Base-by-base conservation (phyloP, 1,139 yeast genomes). In the Taphrina deformans region DNA sequence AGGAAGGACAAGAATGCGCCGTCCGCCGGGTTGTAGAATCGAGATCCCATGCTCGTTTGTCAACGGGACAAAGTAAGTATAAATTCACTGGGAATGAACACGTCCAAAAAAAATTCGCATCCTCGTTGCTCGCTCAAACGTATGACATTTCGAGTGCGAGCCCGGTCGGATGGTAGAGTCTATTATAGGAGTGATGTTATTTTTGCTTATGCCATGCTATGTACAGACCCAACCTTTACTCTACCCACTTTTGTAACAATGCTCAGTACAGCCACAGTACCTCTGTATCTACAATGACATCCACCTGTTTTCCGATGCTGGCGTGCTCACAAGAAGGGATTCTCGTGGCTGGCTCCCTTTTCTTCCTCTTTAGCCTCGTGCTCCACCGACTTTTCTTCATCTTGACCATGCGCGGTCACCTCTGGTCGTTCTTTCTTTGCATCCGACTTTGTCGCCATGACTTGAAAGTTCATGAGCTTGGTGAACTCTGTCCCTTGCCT, bases 1-100 rank as follows among this genome's bases (percentile, higher is more conserved):
- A 83, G 85, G 76, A 89, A 88, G 59, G 89, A 88, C 71, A 82
- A 82, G 58, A 80, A 81, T 66, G 90, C 83, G 40, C 96, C 96
- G 16, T 95, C 96, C 55, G 87, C 88, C 35, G 84, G 80, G 38
- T 84, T 84, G 18, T 81, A 79, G 53, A 14, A 4, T 4, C n/a
- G n/a, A n/a, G n/a, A n/a, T n/a, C n/a, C n/a, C n/a, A n/a, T n/a
- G n/a, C n/a, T n/a, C n/a, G n/a, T n/a, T n/a, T n/a, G n/a, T n/a
- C n/a, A n/a, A n/a, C n/a, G n/a, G n/a, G n/a, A n/a, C n/a, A n/a
- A n/a, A n/a, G n/a, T n/a, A n/a, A n/a, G n/a, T n/a, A n/a, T n/a
- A n/a, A n/a, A n/a, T n/a, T n/a, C n/a, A n/a, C n/a, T n/a, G n/a
- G n/a, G n/a, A n/a, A n/a, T n/a, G n/a, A n/a, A n/a, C n/a, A n/a